Conservation (phyloP, 1,284 basidiomycete species). For the Irpex sp. region DNA sequence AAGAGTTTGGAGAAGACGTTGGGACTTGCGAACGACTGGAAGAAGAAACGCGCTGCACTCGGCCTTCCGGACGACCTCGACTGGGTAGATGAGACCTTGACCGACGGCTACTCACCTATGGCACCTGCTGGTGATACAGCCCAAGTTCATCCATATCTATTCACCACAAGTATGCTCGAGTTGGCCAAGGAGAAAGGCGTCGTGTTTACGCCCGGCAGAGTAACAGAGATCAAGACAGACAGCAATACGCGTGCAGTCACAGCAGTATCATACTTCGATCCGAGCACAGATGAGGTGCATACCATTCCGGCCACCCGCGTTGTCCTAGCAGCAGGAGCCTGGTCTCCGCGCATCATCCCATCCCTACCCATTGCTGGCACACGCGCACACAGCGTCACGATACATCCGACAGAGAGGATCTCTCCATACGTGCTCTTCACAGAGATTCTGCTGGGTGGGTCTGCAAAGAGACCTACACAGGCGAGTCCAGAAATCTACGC, state of each 20-base stretch:
- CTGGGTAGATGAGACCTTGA: slow-evolving; percentile 61
- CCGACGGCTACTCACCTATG: slow-evolving; percentile 59
- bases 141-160: slow-evolving; percentile 79
- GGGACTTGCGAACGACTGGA: slow-evolving; percentile 36
- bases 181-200: slow-evolving; percentile 58
- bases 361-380: slow-evolving; percentile 53
- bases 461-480: slow-evolving; percentile 6
- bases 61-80: slow-evolving; percentile 57
- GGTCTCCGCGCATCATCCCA: slow-evolving; percentile 65
- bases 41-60: slow-evolving; percentile 25
- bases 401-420: slow-evolving; percentile 43
- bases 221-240: slow-evolving; percentile 36
- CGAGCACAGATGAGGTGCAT: slow-evolving; percentile 25
- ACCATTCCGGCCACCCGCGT: slow-evolving; percentile 58
- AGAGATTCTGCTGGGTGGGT: slow-evolving; percentile 35
- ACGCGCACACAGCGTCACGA: slow-evolving; percentile 68
- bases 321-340: slow-evolving; percentile 81
- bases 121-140: slow-evolving; percentile 61
- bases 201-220: slow-evolving; percentile 40
- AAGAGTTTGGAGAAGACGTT: slow-evolving; percentile 55
- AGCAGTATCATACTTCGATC: slow-evolving; percentile 48
- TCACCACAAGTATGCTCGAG: slow-evolving; percentile 76
- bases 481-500: slow-evolving; percentile 68
- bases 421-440: slow-evolving; percentile 68
- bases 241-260: slow-evolving; percentile 36